Percentiles rank a stretch among this genome's conserved stretches.
phyloP scores from a whole-genome alignment of 2,329 filamentous ascomycete genomes.

The Periconia digitata region DNA sequence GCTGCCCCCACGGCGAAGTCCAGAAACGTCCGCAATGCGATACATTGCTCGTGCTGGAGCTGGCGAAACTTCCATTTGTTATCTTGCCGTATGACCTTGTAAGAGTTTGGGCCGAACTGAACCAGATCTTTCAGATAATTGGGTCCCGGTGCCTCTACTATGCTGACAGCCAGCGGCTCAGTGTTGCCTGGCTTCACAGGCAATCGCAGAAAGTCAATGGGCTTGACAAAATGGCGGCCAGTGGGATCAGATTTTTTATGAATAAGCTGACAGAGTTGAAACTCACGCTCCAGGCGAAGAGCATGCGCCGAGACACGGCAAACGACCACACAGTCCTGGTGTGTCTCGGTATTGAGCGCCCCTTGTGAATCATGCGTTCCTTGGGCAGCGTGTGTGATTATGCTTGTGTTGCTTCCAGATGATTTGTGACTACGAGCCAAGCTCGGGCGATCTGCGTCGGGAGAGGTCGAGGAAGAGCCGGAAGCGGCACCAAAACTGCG shows the following conservation, averaged over 20 bases:
- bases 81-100: slow-evolving; percentile 26
- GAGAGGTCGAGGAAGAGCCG: slow-evolving; percentile 28
- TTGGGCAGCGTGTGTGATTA: slow-evolving; percentile 29
- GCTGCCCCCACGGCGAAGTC: slow-evolving; percentile 89
- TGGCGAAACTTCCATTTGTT: slow-evolving; percentile 17
- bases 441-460: slow-evolving; percentile 32
- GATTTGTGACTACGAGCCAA: slow-evolving; percentile 33
- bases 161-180: slow-evolving; percentile 73
- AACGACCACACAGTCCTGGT: slow-evolving; percentile 61
- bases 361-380: slow-evolving; percentile 41
- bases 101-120: slow-evolving; percentile 69
- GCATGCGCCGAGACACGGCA: slow-evolving; percentile 82
- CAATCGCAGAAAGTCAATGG: slow-evolving; percentile 76
- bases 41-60: slow-evolving; percentile 47
- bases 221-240: slow-evolving; percentile 75
- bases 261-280: slow-evolving; percentile 76
- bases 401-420: slow-evolving; percentile 38
- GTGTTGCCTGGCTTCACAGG: slow-evolving; percentile 66
- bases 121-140: slow-evolving; percentile 73
- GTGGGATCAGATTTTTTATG: slow-evolving; percentile 70
- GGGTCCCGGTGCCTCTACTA: slow-evolving; percentile 76
- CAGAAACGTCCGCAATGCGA: slow-evolving; percentile 76
- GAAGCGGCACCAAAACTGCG: slow-evolving; percentile 27
- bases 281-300: slow-evolving; percentile 82
- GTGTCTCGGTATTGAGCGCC: slow-evolving; percentile 51